Conservation (phyloP, 176 grass and related monocot species). For the Pharus latifolius region DNA sequence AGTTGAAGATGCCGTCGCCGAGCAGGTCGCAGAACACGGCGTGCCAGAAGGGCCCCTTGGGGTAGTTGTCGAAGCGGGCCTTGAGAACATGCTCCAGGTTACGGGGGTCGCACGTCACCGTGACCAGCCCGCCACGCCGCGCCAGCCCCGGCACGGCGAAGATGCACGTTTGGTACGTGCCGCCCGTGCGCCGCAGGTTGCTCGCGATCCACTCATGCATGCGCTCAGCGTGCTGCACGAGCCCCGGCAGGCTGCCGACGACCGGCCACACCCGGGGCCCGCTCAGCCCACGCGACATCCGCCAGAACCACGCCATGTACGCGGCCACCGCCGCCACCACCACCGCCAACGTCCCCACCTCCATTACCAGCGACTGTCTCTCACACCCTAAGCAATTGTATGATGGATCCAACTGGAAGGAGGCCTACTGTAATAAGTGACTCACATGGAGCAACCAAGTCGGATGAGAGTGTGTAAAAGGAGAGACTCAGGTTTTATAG, state of each 20-base stretch:
- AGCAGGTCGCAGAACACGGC: conserved; percentile 83
- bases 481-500: conserved; percentile 31
- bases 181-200: conserved; percentile 54
- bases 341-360: conserved; percentile 39
- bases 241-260: conserved; percentile 79
- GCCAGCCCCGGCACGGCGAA: conserved; percentile 77
- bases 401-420: neutral
- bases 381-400: neutral
- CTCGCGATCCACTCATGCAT: conserved; percentile 94
- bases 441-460: conserved; percentile 43
- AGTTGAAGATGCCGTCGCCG: conserved; percentile 98
- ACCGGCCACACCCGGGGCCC: conserved; percentile 91
- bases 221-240: conserved; percentile 73
- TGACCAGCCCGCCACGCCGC: conserved; percentile 66
- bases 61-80: conserved; percentile 90
- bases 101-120: conserved; percentile 84
- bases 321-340: conserved; percentile 26
- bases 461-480: conserved; percentile 10
- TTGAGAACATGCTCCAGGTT: conserved; percentile 95
- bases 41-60: conserved; percentile 95
- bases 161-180: conserved; percentile 94
- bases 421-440: conserved; percentile 19
- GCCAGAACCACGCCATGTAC: conserved; percentile 91
- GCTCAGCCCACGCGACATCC: conserved; percentile 42
- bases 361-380: conserved; percentile 20